phyloP scores from a whole-genome alignment of 768 basidiomycete genomes.

The Kwoniella dejecticola region DNA sequence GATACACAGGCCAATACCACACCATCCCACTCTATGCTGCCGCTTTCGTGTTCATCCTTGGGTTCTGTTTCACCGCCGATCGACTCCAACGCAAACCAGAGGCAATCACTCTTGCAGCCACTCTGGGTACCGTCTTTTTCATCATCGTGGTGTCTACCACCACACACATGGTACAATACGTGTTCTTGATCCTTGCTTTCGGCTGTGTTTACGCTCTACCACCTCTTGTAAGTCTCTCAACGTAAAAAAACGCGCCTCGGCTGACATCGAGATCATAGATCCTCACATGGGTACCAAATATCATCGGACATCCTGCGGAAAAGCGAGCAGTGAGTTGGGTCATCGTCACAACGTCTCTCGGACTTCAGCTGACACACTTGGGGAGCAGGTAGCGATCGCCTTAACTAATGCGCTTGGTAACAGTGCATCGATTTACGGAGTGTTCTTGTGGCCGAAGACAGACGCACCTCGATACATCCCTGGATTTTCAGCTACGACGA shows the following conservation, averaged over 20 bases:
- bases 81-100: conserved; percentile 47
- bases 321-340: conserved; percentile 54
- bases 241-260: too few species aligned
- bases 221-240: conserved; percentile 28
- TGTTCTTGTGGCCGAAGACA: conserved; percentile 53
- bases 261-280: conserved; percentile 26
- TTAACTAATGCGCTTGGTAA: conserved; percentile 53
- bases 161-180: conserved; percentile 49
- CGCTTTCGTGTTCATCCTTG: conserved; percentile 46
- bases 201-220: conserved; percentile 52
- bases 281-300: conserved; percentile 55
- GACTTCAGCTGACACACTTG: too few species aligned
- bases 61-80: conserved; percentile 52
- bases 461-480: conserved; percentile 51
- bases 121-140: conserved; percentile 46
- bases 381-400: conserved; percentile 52
- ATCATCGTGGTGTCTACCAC: conserved; percentile 38
- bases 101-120: conserved; percentile 40
- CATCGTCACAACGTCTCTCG: too few species aligned
- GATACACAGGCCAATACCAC: conserved; percentile 52
- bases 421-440: conserved; percentile 53
- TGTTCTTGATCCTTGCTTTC: conserved; percentile 55
- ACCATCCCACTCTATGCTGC: conserved; percentile 52
- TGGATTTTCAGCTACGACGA: conserved; percentile 53
- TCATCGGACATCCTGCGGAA: conserved; percentile 51